Evolutionary conservation across 352 stramenopile genomes (phyloP).

Genomic region (Phytophthora citrophthora): DNA sequence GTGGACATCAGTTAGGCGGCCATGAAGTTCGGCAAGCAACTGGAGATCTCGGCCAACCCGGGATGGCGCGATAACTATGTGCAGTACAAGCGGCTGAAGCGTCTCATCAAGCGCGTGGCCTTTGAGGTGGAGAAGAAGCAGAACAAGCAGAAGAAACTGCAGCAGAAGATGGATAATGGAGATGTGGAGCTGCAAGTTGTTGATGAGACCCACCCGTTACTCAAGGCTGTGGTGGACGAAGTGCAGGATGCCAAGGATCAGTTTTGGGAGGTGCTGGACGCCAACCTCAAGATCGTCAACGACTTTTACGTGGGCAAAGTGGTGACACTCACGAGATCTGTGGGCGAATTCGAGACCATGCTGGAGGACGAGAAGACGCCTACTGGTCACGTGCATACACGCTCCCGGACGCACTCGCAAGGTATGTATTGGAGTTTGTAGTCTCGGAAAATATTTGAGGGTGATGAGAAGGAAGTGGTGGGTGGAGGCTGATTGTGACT

Average conservation of each 20-base stretch:
- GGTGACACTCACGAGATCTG: slow-evolving; percentile 63
- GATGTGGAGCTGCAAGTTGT: slow-evolving; percentile 46
- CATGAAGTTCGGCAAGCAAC: slow-evolving; percentile 95
- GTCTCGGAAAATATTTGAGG: neutral
- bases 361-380: slow-evolving; percentile 73
- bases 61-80: slow-evolving; percentile 91
- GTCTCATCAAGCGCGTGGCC: slow-evolving; percentile 90
- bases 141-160: slow-evolving; percentile 73
- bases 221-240: slow-evolving; percentile 59
- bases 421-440: slow-evolving; percentile 16
- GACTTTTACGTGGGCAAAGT: slow-evolving; percentile 84
- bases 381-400: slow-evolving; percentile 79
- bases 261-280: slow-evolving; percentile 82
- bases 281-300: slow-evolving; percentile 87
- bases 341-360: slow-evolving; percentile 80
- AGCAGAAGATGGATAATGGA: slow-evolving; percentile 48
- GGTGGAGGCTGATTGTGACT: neutral
- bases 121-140: slow-evolving; percentile 89
- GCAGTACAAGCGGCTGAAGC: slow-evolving; percentile 93
- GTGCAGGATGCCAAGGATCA: slow-evolving; percentile 79
- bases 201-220: slow-evolving; percentile 70
- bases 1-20: neutral
- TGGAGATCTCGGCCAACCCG: slow-evolving; percentile 90
- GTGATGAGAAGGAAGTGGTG: neutral
- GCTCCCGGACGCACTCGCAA: slow-evolving; percentile 66